Base-by-base conservation (phyloP, 2,329 filamentous ascomycete genomes). In the Pseudogymnoascus sp. region DNA sequence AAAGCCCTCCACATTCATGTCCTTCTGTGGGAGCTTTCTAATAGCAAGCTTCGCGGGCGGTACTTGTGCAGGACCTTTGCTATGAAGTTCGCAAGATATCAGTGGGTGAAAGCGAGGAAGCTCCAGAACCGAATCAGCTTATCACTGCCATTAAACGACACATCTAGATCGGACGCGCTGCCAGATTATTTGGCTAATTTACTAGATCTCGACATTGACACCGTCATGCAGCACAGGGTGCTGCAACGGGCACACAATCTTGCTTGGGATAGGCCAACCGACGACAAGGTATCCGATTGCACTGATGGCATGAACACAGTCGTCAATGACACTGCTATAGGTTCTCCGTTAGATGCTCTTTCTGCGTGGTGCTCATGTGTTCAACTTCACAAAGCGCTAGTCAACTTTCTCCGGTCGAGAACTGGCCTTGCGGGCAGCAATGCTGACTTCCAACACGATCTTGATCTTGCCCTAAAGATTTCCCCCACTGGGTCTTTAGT, bases 1-100 rank as follows among this genome's bases (percentile, higher is more conserved):
- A 96, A 96, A 75, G 90, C 93, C 1, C 79, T 97, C 40, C 93
- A 97, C 72, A 88, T 96, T 64, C 89, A 92, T n/a, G 85, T 97
- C 49, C 82, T 97, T 35, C 81, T 96, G 38, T 43, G 41, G 41
- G 41, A 43, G 41, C 18, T 43, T 43, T 86, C 88, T 37, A 84
- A 87, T 43, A 43, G 41, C 41, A 23, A 43, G 41, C 41, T 43
- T 21, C 41, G 41, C 66, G 81, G 83, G 31, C 82, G 89, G 59
- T 83, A 87, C 66, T 76, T 85, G 60, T 84, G 88, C 64, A 88
- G 93, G 67, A 78, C 84, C 18, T 76, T 93, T 64, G 91, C 90
- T 31, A 84, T 87, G 33, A 88, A 87, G 70, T 75, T 96, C 64
- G 90, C 92, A 25, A 81, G 87, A 63, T 83, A 85, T 64, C 88